A percentile compares a stretch with the other conserved stretches of the same genome.
Conservation (phyloP, 169 alveolate species). For the Neospora caninum region DNA sequence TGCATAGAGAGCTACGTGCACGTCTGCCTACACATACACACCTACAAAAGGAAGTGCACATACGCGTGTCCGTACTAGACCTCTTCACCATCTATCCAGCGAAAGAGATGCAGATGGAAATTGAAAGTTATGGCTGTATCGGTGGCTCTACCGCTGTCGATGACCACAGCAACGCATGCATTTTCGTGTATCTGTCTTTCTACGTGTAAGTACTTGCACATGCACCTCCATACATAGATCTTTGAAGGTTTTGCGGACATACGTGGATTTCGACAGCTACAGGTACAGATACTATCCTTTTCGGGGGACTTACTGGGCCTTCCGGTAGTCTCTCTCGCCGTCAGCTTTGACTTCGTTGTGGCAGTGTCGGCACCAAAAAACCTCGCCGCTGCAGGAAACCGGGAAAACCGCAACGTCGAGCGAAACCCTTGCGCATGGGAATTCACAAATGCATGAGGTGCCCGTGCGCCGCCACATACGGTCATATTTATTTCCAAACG, state of each 20-base stretch:
- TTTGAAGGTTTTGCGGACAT: no score
- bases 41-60: no score
- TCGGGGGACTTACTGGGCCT: constrained; percentile 58
- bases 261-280: background rate
- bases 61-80: no score
- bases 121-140: no score
- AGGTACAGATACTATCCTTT: background rate
- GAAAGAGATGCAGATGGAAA: no score
- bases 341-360: constrained; percentile 71
- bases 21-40: no score
- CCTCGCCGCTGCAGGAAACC: constrained; percentile 55
- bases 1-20: no score
- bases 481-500: no score
- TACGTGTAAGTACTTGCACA: background rate
- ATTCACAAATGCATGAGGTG: background rate
- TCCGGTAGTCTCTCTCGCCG: constrained; percentile 26
- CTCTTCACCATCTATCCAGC: no score
- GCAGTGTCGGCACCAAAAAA: constrained; percentile 78
- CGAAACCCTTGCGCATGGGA: background rate
- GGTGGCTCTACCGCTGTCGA: no score
- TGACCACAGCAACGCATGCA: no score
- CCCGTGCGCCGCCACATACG: background rate
- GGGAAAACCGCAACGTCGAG: background rate
- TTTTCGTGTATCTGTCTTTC: no score
- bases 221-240: background rate